These are phyloP conservation scores for Cardamine chenopodiifolia DNA, from an alignment of 345 rosid genomes.

Conservation along the genomic window DNA sequence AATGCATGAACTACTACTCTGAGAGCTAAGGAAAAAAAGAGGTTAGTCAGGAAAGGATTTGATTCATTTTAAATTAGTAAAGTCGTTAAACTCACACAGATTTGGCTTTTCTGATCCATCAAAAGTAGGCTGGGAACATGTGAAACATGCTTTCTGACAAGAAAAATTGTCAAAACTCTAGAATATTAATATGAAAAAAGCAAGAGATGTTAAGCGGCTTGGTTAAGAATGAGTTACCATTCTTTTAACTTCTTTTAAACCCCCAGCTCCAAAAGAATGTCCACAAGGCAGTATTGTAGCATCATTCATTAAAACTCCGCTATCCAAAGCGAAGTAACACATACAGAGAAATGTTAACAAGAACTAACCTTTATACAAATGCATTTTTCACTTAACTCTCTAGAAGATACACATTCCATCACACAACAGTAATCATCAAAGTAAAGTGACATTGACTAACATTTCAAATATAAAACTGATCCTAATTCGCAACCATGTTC, in stretches of 20 bases:
- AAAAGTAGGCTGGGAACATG: slow-evolving; percentile 65
- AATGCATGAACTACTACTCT: slow-evolving; percentile 82
- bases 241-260: slow-evolving; percentile 62
- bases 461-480: not conserved
- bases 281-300: slow-evolving; percentile 93
- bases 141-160: slow-evolving; percentile 75
- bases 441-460: not conserved
- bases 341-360: slow-evolving; percentile 15
- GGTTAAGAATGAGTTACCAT: slow-evolving; percentile 48
- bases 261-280: slow-evolving; percentile 83
- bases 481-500: not conserved
- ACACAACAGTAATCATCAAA: not conserved
- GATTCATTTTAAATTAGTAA: slow-evolving; percentile 6
- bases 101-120: slow-evolving; percentile 77
- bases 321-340: slow-evolving; percentile 41
- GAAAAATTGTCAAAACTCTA: slow-evolving; percentile 28
- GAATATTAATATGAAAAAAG: slow-evolving; percentile 19
- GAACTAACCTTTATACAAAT: slow-evolving; percentile 3
- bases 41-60: not conserved
- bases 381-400: not conserved
- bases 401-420: not conserved
- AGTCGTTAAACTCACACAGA: slow-evolving; percentile 60
- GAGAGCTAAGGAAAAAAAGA: slow-evolving; percentile 55
- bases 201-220: not conserved
- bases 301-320: slow-evolving; percentile 85